Evolutionary conservation across 805 yeast genomes (phyloP).

Genomic region (Scheffersomyces stipitis): DNA sequence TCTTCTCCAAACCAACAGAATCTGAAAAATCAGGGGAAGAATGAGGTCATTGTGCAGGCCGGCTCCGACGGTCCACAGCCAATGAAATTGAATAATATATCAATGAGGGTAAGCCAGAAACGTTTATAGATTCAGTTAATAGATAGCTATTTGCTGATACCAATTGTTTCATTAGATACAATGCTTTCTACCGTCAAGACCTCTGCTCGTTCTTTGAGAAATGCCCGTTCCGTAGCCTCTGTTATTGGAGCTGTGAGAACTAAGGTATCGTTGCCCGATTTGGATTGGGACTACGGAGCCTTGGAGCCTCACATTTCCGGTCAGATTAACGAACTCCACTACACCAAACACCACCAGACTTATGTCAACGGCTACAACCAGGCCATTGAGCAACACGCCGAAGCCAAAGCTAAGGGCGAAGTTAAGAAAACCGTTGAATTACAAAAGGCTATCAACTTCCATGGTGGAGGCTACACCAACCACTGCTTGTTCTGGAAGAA

Average conservation of each 20-base stretch:
- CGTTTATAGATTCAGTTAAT: too few species aligned
- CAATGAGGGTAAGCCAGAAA: too few species aligned
- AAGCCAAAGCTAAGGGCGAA: constrained; percentile 61
- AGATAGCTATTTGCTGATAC: too few species aligned
- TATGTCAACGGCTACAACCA: constrained; percentile 83
- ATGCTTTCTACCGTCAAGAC: too few species aligned
- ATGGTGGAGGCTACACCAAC: constrained; percentile 89
- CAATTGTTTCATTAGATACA: too few species aligned
- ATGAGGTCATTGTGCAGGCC: too few species aligned
- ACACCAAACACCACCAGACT: constrained; percentile 90
- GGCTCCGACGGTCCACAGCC: too few species aligned
- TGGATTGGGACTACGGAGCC: constrained; percentile 81
- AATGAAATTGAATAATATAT: too few species aligned
- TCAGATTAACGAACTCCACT: constrained; percentile 82
- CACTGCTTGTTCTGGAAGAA: constrained; percentile 87
- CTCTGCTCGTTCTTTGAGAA: too few species aligned
- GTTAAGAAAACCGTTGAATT: constrained; percentile 59
- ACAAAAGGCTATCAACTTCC: constrained; percentile 80
- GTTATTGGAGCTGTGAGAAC: constrained; percentile 41
- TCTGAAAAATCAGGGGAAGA: too few species aligned
- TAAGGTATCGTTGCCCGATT: constrained; percentile 74
- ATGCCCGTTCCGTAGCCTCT: constrained; percentile 1
- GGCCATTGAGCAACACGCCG: constrained; percentile 70
- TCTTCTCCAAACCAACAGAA: too few species aligned
- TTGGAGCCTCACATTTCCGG: constrained; percentile 86